Evolutionary conservation across 1,139 yeast species (phyloP), one percentile per base, ranked within the genome.

Genomic region (Meyerozyma athensensis): DNA sequence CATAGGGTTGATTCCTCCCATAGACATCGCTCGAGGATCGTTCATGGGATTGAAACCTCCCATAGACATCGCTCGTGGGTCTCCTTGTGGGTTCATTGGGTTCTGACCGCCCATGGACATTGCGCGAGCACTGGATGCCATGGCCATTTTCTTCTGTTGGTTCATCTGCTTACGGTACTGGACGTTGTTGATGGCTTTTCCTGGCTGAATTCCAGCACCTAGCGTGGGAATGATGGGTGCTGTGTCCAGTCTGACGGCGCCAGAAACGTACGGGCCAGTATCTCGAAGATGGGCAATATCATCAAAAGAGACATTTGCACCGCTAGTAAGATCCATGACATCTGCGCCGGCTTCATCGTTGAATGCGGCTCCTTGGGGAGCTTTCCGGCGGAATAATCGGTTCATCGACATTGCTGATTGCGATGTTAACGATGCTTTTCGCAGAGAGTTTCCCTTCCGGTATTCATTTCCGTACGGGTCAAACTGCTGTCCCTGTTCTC

Each of bases 181-280:
- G 7, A 76, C 63, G 47, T 76, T 80, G 44, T 62, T 69, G 51
- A 62, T 50, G 30, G 56, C 54, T 28, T 58, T 52, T 12, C 46
- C 50, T 18, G 37, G 26, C 4, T 50, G 48, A 10, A 44, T 34
- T 6, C 48, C 44, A 8, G 49, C 41, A 0, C 71, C 67, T 9
- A 83, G 40, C 0, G 86, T 81, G 7, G 94, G 94, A 31, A 84
- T 83, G 45, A 81, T 77, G 4, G 92, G 90, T 0, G 86, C 72
- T 0, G 89, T 72, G 48, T 81, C 87, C 39, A 64, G 56, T 24
- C 58, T 55, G 13, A 61, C 53, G 7, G 61, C 54, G 30, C 63
- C 59, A 30, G 69, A 60, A 2, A 82, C 82, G 51, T 81, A 81
- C 16, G 70, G 77, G 4, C 86, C 87, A 32, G 79, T 67, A 46